A percentile compares a stretch with the other conserved stretches of the same genome.
Conservation (phyloP, 495 filamentous ascomycete species). For the Podospora anserina region DNA sequence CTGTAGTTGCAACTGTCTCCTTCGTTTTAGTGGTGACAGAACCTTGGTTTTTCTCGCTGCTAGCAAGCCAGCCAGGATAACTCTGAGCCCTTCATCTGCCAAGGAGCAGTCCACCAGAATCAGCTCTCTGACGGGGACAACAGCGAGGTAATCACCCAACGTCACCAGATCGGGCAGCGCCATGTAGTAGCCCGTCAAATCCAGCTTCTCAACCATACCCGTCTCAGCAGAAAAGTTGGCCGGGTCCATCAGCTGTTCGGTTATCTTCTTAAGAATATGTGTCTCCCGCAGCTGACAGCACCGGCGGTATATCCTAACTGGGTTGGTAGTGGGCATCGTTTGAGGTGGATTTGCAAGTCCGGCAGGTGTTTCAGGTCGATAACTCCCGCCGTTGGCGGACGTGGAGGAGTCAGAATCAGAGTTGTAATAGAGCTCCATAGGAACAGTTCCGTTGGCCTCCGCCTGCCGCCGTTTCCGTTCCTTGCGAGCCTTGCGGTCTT, state of each 20-base stretch:
- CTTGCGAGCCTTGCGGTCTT: conserved; percentile 79
- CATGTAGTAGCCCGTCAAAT: conserved; percentile 81
- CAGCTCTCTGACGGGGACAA: conserved; percentile 84
- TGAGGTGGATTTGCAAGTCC: conserved; percentile 49
- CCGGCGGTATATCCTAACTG: conserved; percentile 85
- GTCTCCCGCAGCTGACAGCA: conserved; percentile 94
- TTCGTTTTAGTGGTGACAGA: conserved; percentile 38
- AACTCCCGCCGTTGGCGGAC: conserved; percentile 17
- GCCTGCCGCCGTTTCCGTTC: conserved; percentile 76
- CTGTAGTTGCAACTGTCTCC: conserved; percentile 38
- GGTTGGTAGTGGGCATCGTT: conserved; percentile 77
- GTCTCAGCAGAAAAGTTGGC: conserved; percentile 55
- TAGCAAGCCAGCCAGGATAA: conserved; percentile 81
- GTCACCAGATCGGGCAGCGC: conserved; percentile 78
- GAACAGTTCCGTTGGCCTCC: conserved; percentile 76
- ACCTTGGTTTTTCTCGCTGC: conserved; percentile 59
- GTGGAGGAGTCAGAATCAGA: conserved; percentile 43
- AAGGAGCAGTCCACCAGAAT: conserved; percentile 82
- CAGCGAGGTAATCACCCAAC: conserved; percentile 86
- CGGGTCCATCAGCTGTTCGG: conserved; percentile 75
- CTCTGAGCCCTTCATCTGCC: conserved; percentile 77
- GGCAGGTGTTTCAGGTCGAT: conserved; percentile 16
- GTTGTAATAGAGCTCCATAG: conserved; percentile 69
- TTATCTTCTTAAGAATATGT: conserved; percentile 81
- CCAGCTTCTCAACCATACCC: conserved; percentile 73